A percentile compares a stretch with the other conserved stretches of the same genome.
phyloP scores from a whole-genome alignment of 768 basidiomycete species.

The Lactarius deliciosus region DNA sequence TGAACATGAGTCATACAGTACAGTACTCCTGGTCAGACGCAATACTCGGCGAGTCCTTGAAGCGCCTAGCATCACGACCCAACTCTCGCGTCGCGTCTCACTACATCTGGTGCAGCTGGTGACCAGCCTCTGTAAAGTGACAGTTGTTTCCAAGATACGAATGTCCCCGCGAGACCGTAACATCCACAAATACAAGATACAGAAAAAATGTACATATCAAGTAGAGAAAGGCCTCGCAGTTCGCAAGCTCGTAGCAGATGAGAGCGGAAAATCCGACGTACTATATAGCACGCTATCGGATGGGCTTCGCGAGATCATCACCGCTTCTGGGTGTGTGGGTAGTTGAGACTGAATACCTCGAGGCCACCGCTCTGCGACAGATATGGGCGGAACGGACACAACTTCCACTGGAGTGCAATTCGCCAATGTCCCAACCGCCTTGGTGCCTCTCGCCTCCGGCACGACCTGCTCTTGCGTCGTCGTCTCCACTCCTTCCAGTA shows the following conservation, averaged over 20 bases:
- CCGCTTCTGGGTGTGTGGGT: neutral
- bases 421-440: neutral
- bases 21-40: too few relatives aligned
- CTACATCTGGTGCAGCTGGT: neutral
- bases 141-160: neutral
- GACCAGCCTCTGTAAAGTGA: too few relatives aligned
- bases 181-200: neutral
- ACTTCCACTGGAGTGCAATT: neutral
- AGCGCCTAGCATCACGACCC: too few relatives aligned
- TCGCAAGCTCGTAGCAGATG: neutral
- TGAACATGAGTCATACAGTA: too few relatives aligned
- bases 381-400: neutral
- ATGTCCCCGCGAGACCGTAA: neutral
- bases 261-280: neutral
- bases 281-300: neutral
- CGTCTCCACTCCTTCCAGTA: neutral
- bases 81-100: too few relatives aligned
- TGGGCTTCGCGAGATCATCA: neutral
- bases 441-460: neutral
- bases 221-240: neutral
- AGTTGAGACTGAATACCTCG: neutral
- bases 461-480: neutral
- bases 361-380: neutral
- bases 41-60: too few relatives aligned
- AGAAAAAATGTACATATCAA: neutral